phyloP scores from a whole-genome alignment of 192 early-diverging fungal species.

The Coemansia aciculifera region DNA sequence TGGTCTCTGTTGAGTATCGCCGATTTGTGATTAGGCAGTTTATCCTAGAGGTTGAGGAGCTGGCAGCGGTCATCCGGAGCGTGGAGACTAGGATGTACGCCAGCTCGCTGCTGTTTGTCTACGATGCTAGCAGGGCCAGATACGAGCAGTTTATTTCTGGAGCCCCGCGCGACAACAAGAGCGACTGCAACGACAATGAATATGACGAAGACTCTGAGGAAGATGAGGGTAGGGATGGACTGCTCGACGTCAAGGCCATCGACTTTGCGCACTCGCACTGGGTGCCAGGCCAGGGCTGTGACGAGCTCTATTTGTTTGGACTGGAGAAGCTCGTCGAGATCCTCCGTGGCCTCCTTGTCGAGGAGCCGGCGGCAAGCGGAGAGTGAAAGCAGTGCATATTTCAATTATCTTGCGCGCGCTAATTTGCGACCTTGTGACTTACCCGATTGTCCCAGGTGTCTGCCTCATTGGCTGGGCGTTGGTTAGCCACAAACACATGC shows the following conservation, averaged over 20 bases:
- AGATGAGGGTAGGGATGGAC: constrained; percentile 14
- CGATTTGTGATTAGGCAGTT: constrained; percentile 62
- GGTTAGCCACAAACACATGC: background rate
- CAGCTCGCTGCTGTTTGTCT: constrained; percentile 78
- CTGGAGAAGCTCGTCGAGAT: constrained; percentile 60
- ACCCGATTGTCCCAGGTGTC: background rate
- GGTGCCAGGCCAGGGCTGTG: constrained; percentile 60
- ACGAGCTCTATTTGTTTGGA: constrained; percentile 70
- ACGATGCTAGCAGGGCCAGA: constrained; percentile 66
- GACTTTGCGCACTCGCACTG: constrained; percentile 91
- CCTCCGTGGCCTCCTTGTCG: constrained; percentile 43
- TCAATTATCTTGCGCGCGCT: background rate
- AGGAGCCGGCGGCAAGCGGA: background rate
- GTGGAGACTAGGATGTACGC: constrained; percentile 67
- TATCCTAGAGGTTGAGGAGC: constrained; percentile 61
- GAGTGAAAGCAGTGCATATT: background rate
- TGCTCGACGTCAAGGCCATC: constrained; percentile 72
- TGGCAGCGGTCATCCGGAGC: constrained; percentile 56
- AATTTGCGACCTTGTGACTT: background rate
- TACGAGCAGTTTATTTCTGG: constrained; percentile 52
- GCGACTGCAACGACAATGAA: constrained; percentile 5
- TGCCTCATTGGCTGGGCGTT: background rate
- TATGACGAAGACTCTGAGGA: constrained; percentile 31
- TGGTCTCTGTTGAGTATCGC: constrained; percentile 56
- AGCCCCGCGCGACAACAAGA: constrained; percentile 6